Percentiles rank a stretch among this genome's conserved stretches.
Conservation (phyloP, 1,139 yeast species). For the Debaryomyces udenii region DNA sequence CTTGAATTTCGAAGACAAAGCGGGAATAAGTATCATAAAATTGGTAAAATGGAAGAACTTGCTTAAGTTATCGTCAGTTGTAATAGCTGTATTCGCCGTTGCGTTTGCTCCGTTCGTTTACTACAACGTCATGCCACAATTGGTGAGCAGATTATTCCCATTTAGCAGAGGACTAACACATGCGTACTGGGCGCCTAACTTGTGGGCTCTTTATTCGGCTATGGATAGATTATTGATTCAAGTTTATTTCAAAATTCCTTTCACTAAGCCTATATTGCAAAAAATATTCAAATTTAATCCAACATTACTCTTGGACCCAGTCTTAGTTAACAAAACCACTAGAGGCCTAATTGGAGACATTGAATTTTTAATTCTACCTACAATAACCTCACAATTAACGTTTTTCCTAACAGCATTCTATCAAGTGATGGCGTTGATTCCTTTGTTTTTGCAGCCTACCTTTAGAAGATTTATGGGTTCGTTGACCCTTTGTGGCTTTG, state of each 20-base stretch:
- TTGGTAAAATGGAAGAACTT: slow-evolving; percentile 62
- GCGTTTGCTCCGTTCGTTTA: slow-evolving; percentile 85
- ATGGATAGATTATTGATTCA: slow-evolving; percentile 73
- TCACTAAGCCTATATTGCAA: slow-evolving; percentile 40
- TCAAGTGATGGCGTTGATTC: slow-evolving; percentile 76
- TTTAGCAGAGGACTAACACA: slow-evolving; percentile 95
- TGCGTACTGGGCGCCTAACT: slow-evolving; percentile 98
- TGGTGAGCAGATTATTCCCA: slow-evolving; percentile 78
- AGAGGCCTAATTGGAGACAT: slow-evolving; percentile 93
- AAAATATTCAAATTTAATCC: slow-evolving; percentile 40
- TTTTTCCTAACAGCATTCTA: slow-evolving; percentile 79
- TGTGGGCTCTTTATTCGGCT: slow-evolving; percentile 94
- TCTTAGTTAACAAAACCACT: slow-evolving; percentile 53
- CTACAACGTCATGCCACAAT: slow-evolving; percentile 63
- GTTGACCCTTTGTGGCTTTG: slow-evolving; percentile 84
- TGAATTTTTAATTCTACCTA: slow-evolving; percentile 76
- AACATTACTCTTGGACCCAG: slow-evolving; percentile 25
- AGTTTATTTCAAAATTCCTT: slow-evolving; percentile 48
- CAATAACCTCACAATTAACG: slow-evolving; percentile 75
- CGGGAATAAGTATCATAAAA: slow-evolving; percentile 30
- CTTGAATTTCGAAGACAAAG: slow-evolving; percentile 34
- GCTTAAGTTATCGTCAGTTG: slow-evolving; percentile 66
- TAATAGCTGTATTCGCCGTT: slow-evolving; percentile 58
- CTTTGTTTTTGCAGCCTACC: slow-evolving; percentile 74
- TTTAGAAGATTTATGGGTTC: slow-evolving; percentile 81